These are phyloP conservation scores for Styphnolobium japonicum DNA, from an alignment of 306 rosid species.

Conservation along the genomic window DNA sequence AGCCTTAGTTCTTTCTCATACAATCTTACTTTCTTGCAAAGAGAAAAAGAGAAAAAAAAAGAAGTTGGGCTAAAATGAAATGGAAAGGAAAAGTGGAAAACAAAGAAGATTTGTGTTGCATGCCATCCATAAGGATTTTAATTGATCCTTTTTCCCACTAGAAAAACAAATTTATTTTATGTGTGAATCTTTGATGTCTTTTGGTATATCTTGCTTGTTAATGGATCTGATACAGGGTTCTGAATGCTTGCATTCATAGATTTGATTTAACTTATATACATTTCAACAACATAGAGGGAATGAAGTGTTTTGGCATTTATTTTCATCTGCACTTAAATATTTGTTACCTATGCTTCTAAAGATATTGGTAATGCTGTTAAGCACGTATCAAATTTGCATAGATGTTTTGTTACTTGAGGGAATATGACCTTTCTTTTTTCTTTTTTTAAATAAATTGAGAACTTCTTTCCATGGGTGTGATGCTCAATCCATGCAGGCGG, in stretches of 20 bases:
- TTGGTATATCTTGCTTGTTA: background rate
- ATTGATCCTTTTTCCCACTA: background rate
- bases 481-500: slow-evolving; percentile 60
- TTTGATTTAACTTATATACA: background rate
- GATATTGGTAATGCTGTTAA: background rate
- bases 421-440: background rate
- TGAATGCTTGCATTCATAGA: background rate
- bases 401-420: background rate
- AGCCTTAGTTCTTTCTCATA: background rate
- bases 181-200: slow-evolving; percentile 3
- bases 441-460: background rate
- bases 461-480: slow-evolving; percentile 20
- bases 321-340: background rate
- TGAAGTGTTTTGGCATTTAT: background rate
- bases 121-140: background rate
- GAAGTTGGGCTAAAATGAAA: background rate
- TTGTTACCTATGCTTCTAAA: background rate
- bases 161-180: background rate
- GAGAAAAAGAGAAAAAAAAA: background rate
- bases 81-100: background rate
- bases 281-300: background rate
- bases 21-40: background rate
- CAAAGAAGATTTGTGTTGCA: background rate
- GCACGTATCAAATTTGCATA: background rate
- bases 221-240: background rate